Conservation (phyloP, 1,139 yeast genomes). For the Geotrichum aggregatum region DNA sequence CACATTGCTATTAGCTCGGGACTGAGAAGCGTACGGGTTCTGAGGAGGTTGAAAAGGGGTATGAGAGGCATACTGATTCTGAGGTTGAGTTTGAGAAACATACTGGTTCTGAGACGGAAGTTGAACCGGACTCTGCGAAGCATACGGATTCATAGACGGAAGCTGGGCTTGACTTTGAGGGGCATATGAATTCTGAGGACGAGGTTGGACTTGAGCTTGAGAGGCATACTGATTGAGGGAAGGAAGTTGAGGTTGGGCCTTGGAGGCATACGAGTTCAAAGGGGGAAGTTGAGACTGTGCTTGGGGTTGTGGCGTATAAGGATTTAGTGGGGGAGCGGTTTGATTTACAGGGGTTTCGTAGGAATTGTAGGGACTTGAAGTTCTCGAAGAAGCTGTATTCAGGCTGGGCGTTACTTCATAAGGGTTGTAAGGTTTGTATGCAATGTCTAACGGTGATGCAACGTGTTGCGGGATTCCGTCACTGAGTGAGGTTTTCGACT, state of each 20-base stretch:
- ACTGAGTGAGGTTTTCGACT: background rate
- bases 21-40: conserved; percentile 1
- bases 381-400: conserved; percentile 1
- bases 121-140: background rate
- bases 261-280: no score
- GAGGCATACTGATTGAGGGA: background rate
- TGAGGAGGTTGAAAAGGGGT: background rate
- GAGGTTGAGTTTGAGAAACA: background rate
- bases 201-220: background rate
- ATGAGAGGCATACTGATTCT: no score
- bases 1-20: background rate
- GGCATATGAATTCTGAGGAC: no score
- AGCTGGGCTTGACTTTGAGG: no score
- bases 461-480: background rate
- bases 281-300: background rate
- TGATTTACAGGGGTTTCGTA: conserved; percentile 6
- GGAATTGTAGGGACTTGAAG: conserved; percentile 13
- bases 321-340: conserved; percentile 7
- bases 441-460: conserved; percentile 8
- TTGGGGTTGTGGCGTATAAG: conserved; percentile 8
- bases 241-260: no score
- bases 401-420: background rate
- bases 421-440: background rate
- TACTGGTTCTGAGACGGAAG: background rate
- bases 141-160: background rate